Evolutionary conservation across 768 basidiomycete species (phyloP).

Genomic region (Stropharia rugosoannulata): DNA sequence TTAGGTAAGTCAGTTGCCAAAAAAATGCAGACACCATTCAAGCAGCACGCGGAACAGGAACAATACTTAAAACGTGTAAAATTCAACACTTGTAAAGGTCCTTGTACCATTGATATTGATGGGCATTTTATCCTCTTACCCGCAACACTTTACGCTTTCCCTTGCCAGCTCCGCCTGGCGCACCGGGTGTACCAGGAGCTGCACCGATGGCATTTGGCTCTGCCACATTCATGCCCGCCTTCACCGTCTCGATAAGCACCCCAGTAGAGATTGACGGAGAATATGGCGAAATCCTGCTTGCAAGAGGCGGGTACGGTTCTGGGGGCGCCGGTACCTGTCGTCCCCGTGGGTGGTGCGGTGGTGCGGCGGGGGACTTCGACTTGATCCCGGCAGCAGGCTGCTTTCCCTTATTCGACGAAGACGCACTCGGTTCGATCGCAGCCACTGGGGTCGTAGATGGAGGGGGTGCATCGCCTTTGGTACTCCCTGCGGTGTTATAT

Average conservation of each 20-base stretch:
- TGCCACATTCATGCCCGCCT: slow-evolving; percentile 80
- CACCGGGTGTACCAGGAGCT: slow-evolving; percentile 20
- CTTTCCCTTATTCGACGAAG: slow-evolving; percentile 46
- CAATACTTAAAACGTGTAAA: too few species aligned
- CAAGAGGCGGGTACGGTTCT: slow-evolving; percentile 69
- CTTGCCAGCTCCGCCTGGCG: slow-evolving; percentile 43
- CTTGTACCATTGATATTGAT: too few species aligned
- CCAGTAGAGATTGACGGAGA: slow-evolving; percentile 78
- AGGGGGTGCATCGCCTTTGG: slow-evolving; percentile 8
- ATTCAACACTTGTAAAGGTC: too few species aligned
- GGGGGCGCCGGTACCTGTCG: slow-evolving; percentile 72
- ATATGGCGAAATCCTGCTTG: slow-evolving; percentile 75
- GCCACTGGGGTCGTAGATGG: slow-evolving; percentile 12
- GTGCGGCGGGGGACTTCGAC: slow-evolving; percentile 36
- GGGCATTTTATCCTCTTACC: slow-evolving; percentile 49
- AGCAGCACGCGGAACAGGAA: too few species aligned
- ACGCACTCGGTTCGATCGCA: slow-evolving; percentile 18
- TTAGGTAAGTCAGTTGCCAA: too few species aligned
- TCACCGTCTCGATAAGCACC: slow-evolving; percentile 79
- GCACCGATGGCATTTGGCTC: slow-evolving; percentile 39
- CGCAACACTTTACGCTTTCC: slow-evolving; percentile 82
- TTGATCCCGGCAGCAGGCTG: slow-evolving; percentile 41
- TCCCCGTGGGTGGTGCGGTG: slow-evolving; percentile 16
- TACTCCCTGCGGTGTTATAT: slow-evolving; percentile 34
- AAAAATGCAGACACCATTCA: too few species aligned